Conservation (phyloP, 2,329 filamentous ascomycete genomes). For the Bipolaris victoriae region DNA sequence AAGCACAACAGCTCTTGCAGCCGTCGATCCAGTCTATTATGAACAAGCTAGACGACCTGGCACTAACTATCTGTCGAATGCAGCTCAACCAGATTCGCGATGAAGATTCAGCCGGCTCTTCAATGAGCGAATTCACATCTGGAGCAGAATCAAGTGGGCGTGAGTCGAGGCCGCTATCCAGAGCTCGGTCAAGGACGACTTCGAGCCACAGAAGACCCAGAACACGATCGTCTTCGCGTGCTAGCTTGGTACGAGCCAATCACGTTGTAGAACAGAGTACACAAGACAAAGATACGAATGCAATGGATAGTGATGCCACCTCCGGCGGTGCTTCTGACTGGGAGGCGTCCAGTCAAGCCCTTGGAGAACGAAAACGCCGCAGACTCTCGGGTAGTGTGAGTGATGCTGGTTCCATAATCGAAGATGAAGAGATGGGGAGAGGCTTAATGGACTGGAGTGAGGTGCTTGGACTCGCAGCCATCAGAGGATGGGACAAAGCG, state of each 20-base stretch:
- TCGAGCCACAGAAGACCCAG: constrained; percentile 18
- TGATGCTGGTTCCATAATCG: constrained; percentile 18
- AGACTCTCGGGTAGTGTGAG: constrained; percentile 19
- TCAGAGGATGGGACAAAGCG: constrained; percentile 70
- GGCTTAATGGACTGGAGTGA: constrained; percentile 75
- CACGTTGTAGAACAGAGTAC: constrained; percentile 2
- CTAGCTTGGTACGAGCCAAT: neutral
- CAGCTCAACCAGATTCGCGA: constrained; percentile 58
- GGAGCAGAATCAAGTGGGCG: constrained; percentile 32
- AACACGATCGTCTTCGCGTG: constrained; percentile 20
- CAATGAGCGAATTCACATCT: constrained; percentile 37
- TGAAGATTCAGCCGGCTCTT: constrained; percentile 32
- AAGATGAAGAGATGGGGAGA: constrained; percentile 19
- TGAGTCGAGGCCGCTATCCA: constrained; percentile 22
- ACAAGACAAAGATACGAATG: neutral
- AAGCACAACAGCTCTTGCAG: constrained; percentile 67
- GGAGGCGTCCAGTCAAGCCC: constrained; percentile 1
- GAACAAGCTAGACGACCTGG: constrained; percentile 69
- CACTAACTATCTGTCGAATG: constrained; percentile 72
- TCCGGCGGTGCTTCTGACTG: constrained; percentile 44
- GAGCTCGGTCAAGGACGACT: constrained; percentile 19
- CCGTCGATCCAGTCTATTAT: constrained; percentile 76
- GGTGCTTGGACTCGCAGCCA: constrained; percentile 76
- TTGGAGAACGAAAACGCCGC: constrained; percentile 18
- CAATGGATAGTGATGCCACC: constrained; percentile 20